Evolutionary conservation across 2,329 filamentous ascomycete genomes (phyloP), one percentile per base, ranked within the genome.

Genomic region (Aureobasidium sp.): DNA sequence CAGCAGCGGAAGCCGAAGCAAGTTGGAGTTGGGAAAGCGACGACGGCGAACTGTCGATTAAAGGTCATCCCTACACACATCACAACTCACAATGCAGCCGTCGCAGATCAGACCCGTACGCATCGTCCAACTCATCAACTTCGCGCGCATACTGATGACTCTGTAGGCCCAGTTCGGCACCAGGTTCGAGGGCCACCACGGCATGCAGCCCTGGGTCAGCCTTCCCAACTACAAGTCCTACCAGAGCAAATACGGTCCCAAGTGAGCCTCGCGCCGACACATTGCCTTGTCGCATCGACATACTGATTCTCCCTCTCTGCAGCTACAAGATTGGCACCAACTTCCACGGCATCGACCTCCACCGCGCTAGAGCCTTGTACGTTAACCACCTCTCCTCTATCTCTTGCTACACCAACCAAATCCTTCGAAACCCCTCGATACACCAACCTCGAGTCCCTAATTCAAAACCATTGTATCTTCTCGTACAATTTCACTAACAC

Each of bases 211-310:
- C 41, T 74, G 69, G 71, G 61, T 69, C 36, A 65, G 67, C 64
- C 71, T 76, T 26, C 71, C 70, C 61, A 68, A 69, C 37, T 79
- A 79, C 73, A 73, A 78, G 70, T 76, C 79, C 64, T 84, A 82
- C 74, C 74, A 77, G 73, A 83, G 81, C 71, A 80, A 79, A 62
- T 84, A 81, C 70, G 83, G 80, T 61, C 83, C 83, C 64, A 79
- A 82, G 83, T 86, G 78, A 73, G 55, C n/a, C 75, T 8, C 1
- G 74, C 67, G 57, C 65, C 52, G 6, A 10, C 41, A 23, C 3
- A 3, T 2, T 20, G 5, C 27, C 3, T 0, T 8, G 1, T 26
- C 36, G 23, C 58, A 65, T 47, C 50, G 57, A 63, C 44, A 47
- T 36, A 61, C 52, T 42, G 42, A 59, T 36, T 34, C 64, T 57